Conservation (phyloP, 306 rosid genomes). For the Gastrolobium villosum region DNA sequence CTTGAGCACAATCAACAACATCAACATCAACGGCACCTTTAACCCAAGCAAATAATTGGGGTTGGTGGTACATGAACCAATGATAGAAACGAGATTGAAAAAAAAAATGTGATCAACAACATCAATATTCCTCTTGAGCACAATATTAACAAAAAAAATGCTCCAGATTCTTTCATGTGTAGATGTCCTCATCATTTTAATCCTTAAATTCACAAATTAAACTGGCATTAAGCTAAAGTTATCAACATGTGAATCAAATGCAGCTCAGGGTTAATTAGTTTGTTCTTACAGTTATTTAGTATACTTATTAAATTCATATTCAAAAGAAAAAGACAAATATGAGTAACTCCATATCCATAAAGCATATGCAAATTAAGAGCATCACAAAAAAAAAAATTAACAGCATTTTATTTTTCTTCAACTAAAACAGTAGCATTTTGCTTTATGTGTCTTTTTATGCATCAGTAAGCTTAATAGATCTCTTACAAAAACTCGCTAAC, state of each 20-base stretch:
- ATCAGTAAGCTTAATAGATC: slow-evolving; percentile 24
- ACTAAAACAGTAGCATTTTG: slow-evolving; percentile 13
- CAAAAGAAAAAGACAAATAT: not conserved
- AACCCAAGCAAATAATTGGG: too few relatives aligned
- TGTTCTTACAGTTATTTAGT: slow-evolving; percentile 17
- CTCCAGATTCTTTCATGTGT: not conserved
- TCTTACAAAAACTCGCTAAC: not conserved
- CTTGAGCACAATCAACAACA: too few relatives aligned
- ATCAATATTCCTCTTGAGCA: not conserved
- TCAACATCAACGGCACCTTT: too few relatives aligned
- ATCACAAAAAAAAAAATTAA: not conserved
- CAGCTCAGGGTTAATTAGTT: slow-evolving; percentile 4
- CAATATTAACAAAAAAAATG: not conserved
- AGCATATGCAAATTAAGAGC: slow-evolving; percentile 18
- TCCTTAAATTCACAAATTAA: slow-evolving; percentile 22
- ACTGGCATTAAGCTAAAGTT: not conserved
- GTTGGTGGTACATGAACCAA: too few relatives aligned
- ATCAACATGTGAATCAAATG: slow-evolving; percentile 5
- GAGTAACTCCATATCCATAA: not conserved
- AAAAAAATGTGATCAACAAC: too few relatives aligned
- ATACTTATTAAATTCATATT: not conserved
- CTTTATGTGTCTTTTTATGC: not conserved
- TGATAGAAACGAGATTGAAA: too few relatives aligned
- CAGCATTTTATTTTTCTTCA: slow-evolving; percentile 2
- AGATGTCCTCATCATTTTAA: not conserved